These are phyloP conservation scores for Rhynchospora tenuis DNA, from an alignment of 176 grass and related monocot genomes.

Conservation along the genomic window DNA sequence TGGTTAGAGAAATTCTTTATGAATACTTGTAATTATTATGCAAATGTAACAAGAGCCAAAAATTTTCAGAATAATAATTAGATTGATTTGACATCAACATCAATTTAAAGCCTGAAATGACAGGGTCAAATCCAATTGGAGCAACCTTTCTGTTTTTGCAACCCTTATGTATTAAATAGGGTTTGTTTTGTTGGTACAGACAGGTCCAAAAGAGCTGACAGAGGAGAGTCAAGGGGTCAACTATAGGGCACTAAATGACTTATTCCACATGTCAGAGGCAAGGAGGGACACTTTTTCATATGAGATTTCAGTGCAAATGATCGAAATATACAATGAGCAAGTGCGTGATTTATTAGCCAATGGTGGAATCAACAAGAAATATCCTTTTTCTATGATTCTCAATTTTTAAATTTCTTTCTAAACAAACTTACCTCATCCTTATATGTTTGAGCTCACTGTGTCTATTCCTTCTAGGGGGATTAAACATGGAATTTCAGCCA, in stretches of 20 bases:
- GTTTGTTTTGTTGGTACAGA: conserved; percentile 36
- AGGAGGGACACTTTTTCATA: conserved; percentile 62
- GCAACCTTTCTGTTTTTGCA: not conserved
- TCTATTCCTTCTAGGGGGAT: not conserved
- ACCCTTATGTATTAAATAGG: conserved; percentile 6
- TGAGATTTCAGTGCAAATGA: conserved; percentile 91
- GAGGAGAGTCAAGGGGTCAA: conserved; percentile 66
- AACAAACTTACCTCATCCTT: not conserved
- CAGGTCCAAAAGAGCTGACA: conserved; percentile 60
- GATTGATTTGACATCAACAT: not conserved
- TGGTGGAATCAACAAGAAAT: conserved; percentile 57
- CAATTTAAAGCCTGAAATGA: not conserved
- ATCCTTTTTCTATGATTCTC: conserved; percentile 54
- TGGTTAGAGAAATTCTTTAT: conserved; percentile 42
- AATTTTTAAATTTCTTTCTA: not conserved
- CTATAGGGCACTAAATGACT: conserved; percentile 84
- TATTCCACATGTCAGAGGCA: conserved; percentile 63
- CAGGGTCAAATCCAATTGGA: not conserved
- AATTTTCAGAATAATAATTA: not conserved
- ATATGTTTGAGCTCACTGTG: not conserved
- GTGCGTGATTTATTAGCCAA: conserved; percentile 70
- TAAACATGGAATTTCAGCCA: not conserved
- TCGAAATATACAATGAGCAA: conserved; percentile 98
- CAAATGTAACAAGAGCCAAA: not conserved
- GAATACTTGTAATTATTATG: conserved; percentile 2